Evolutionary conservation across 257 asterid species (phyloP).

Genomic region (Rubia yunnanensis): DNA sequence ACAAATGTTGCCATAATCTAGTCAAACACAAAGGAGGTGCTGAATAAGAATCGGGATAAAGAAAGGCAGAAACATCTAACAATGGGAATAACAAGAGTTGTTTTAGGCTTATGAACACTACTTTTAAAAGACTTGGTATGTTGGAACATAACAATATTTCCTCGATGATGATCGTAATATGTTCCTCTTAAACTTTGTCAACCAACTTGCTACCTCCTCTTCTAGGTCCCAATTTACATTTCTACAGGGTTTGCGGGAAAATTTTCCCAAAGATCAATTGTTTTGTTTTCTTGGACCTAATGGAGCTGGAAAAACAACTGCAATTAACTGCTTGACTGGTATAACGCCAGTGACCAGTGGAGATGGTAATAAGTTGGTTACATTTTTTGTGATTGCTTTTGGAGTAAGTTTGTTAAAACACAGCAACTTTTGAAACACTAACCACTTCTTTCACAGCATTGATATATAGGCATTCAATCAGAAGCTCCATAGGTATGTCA

Average conservation of each 20-base stretch:
- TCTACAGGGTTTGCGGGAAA: slow-evolving; percentile 83
- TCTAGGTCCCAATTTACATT: background rate
- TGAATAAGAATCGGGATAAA: too few species aligned
- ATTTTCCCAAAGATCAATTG: slow-evolving; percentile 81
- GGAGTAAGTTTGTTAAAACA: background rate
- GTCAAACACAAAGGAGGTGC: too few species aligned
- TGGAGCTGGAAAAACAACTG: slow-evolving; percentile 96
- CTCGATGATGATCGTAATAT: too few species aligned
- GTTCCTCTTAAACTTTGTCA: background rate
- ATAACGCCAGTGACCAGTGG: slow-evolving; percentile 80
- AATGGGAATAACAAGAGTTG: too few species aligned
- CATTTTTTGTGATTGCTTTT: background rate
- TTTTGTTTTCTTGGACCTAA: slow-evolving; percentile 96
- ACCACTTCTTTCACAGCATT: slow-evolving; percentile 43
- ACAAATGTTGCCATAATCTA: too few species aligned
- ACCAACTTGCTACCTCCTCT: background rate
- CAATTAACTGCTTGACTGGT: slow-evolving; percentile 86
- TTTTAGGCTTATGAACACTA: background rate
- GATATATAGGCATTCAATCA: slow-evolving; percentile 70
- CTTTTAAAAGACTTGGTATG: background rate
- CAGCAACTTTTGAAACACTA: background rate
- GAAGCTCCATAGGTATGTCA: slow-evolving; percentile 67
- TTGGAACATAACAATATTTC: background rate
- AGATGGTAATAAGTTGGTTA: slow-evolving; percentile 55
- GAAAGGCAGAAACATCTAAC: too few species aligned